Percentiles rank a stretch among this genome's conserved stretches.
phyloP scores from a whole-genome alignment of 306 rosid genomes.

The Lagenaria siceraria region DNA sequence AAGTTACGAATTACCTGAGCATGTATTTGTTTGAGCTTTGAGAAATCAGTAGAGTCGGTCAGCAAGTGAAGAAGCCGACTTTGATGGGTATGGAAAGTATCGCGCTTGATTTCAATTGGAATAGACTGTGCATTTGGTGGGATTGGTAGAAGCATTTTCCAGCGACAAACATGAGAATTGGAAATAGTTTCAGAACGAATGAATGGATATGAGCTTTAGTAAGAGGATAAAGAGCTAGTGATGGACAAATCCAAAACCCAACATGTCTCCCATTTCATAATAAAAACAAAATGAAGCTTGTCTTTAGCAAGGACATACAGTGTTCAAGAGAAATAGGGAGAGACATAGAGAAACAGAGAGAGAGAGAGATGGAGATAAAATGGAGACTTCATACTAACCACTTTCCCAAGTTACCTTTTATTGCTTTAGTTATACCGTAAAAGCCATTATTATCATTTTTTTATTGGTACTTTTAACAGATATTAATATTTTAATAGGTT shows the following conservation, averaged over 20 bases:
- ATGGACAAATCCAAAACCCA: not conserved
- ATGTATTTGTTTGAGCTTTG: constrained; percentile 60
- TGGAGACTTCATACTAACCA: too few relatives aligned
- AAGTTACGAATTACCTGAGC: constrained; percentile 57
- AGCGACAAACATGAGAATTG: not conserved
- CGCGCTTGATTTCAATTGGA: constrained; percentile 6
- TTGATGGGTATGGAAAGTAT: constrained; percentile 10
- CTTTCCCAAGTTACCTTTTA: too few relatives aligned
- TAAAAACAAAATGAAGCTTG: too few relatives aligned
- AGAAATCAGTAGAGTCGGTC: constrained; percentile 19
- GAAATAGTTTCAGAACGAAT: not conserved
- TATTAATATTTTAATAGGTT: too few relatives aligned
- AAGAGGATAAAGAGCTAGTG: not conserved
- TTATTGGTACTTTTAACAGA: too few relatives aligned
- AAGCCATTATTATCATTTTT: too few relatives aligned
- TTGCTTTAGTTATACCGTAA: too few relatives aligned
- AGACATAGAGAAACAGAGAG: too few relatives aligned
- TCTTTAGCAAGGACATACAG: too few relatives aligned
- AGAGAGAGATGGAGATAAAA: too few relatives aligned
- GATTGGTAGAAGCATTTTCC: constrained; percentile 20
- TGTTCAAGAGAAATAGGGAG: too few relatives aligned
- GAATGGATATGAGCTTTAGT: not conserved
- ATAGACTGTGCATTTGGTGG: constrained; percentile 6
- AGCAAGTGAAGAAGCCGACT: constrained; percentile 35
- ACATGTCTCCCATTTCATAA: too few relatives aligned